Conservation (phyloP, 202 grass and related monocot species). For the Panicum hallii region DNA sequence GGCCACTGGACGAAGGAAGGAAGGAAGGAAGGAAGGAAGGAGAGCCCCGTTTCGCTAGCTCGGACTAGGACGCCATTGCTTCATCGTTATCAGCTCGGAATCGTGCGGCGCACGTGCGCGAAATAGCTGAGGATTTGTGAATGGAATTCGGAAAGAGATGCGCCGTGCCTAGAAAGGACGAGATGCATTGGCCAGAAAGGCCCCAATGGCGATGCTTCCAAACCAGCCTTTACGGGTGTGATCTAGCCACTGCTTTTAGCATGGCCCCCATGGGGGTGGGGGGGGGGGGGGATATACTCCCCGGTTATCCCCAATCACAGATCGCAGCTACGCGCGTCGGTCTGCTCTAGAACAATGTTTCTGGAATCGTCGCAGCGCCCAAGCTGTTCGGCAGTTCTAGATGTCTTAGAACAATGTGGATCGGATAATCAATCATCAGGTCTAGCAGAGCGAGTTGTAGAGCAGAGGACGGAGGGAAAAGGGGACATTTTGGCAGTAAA, state of each 20-base stretch:
- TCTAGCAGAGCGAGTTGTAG: no score
- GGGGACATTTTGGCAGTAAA: constrained; percentile 4
- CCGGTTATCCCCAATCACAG: background rate
- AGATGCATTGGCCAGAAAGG: background rate
- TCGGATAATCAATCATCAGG: background rate
- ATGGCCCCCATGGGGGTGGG: background rate
- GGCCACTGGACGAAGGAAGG: background rate
- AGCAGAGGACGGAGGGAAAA: background rate
- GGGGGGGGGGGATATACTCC: constrained; percentile 1
- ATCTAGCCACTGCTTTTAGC: constrained; percentile 21
- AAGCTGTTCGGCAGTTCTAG: background rate
- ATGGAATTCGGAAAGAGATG: background rate
- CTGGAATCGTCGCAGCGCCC: constrained; percentile 32
- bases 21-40: no score
- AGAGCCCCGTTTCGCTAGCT: background rate
- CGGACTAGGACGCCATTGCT: background rate
- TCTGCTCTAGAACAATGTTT: constrained; percentile 34
- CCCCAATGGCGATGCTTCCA: background rate
- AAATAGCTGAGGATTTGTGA: background rate
- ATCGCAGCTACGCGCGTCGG: background rate
- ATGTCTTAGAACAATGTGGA: background rate
- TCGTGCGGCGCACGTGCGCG: background rate
- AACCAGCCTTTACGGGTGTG: background rate
- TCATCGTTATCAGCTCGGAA: constrained; percentile 39
- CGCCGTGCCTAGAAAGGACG: background rate